Conservation (phyloP, 805 yeast species). For the Kuraishia piskuri region DNA sequence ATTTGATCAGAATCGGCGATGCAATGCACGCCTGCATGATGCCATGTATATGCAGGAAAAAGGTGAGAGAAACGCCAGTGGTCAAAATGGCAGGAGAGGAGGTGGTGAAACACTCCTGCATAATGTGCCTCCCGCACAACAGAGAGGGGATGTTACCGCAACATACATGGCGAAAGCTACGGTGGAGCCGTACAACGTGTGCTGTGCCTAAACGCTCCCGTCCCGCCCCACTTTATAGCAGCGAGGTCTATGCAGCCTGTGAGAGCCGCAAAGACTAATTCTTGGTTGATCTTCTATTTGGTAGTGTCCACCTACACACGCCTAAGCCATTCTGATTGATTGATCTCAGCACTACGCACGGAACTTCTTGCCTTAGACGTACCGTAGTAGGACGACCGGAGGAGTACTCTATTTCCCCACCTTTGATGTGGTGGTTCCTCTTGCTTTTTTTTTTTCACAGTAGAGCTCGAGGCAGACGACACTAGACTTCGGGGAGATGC, state of each 20-base stretch:
- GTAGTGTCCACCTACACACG: too few species aligned
- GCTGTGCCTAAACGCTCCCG: too few species aligned
- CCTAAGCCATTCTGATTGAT: not conserved
- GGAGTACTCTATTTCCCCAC: not conserved
- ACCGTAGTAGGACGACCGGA: not conserved
- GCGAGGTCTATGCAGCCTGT: too few species aligned
- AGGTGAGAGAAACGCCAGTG: not conserved
- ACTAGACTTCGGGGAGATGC: too few species aligned
- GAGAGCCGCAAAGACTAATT: too few species aligned
- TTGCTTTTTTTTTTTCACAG: not conserved
- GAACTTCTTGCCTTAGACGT: not conserved
- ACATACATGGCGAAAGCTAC: not conserved
- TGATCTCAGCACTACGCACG: not conserved
- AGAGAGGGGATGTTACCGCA: not conserved
- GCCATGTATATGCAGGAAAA: not conserved
- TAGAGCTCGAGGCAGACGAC: not conserved
- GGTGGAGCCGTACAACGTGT: not conserved
- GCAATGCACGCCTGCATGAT: not conserved
- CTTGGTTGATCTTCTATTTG: too few species aligned
- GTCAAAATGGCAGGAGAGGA: not conserved
- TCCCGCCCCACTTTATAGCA: not conserved
- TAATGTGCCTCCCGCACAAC: not conserved
- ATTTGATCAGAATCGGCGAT: not conserved
- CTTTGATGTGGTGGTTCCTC: not conserved
- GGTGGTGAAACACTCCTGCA: not conserved